These are phyloP conservation scores for Taphrina flavorubra DNA, from an alignment of 1,139 yeast genomes.

Conservation along the genomic window DNA sequence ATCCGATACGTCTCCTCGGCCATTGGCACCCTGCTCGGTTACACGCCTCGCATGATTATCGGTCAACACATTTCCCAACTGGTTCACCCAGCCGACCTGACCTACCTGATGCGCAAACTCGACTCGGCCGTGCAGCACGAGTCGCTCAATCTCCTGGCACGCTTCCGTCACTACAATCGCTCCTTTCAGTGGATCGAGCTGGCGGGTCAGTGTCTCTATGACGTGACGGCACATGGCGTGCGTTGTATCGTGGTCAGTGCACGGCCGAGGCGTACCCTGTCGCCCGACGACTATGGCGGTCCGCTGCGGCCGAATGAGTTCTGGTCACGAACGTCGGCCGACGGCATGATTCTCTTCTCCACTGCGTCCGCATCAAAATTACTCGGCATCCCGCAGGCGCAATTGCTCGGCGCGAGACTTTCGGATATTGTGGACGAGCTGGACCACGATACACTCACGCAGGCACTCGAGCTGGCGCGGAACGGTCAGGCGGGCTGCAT, in stretches of 20 bases:
- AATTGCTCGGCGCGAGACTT: conserved; percentile 5
- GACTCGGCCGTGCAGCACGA: conserved; percentile 22
- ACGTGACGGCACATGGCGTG: conserved; percentile 18
- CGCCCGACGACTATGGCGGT: conserved; percentile 14
- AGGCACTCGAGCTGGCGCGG: conserved; percentile 4
- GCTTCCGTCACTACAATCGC: conserved; percentile 32
- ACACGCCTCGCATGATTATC: conserved; percentile 38
- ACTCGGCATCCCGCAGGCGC: conserved; percentile 26
- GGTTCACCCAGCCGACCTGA: conserved; percentile 43
- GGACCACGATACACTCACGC: background rate
- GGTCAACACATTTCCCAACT: conserved; percentile 36
- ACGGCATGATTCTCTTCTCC: conserved; percentile 41
- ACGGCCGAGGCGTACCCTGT: conserved; percentile 4
- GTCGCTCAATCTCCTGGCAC: conserved; percentile 39
- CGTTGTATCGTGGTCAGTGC: conserved; percentile 18
- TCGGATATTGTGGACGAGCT: conserved; percentile 11
- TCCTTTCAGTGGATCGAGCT: conserved; percentile 43
- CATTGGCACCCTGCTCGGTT: conserved; percentile 33
- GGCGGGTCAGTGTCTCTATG: conserved; percentile 35
- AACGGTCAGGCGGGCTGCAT: conserved; percentile 1
- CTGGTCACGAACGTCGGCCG: conserved; percentile 43
- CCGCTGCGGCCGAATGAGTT: conserved; percentile 24
- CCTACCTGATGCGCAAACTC: conserved; percentile 41
- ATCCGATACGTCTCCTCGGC: conserved; percentile 40
- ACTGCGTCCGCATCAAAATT: conserved; percentile 6